These are phyloP conservation scores for Penicillium paneum DNA, from an alignment of 2,329 filamentous ascomycete genomes.

Conservation along the genomic window DNA sequence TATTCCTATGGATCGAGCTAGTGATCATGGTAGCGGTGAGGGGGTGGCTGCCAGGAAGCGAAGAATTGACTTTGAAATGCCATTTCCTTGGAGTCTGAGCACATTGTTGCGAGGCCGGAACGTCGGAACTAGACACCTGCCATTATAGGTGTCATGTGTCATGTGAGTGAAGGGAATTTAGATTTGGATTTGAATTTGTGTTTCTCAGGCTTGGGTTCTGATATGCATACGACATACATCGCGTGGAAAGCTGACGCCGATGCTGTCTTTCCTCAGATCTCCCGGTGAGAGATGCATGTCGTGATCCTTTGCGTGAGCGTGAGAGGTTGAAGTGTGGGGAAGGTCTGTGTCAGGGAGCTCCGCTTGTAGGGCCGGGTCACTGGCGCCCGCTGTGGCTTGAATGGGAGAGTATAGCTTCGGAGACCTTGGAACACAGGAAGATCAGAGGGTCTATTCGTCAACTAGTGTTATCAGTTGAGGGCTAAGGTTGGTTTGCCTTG, in stretches of 20 bases:
- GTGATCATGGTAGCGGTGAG: slow-evolving; percentile 15
- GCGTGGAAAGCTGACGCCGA: slow-evolving; percentile 1
- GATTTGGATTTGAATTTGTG: not conserved
- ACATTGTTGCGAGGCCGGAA: slow-evolving; percentile 1
- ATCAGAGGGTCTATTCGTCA: not conserved
- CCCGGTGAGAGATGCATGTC: slow-evolving; percentile 2
- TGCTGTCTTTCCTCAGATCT: slow-evolving; percentile 4
- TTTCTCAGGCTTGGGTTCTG: not conserved
- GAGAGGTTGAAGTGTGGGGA: slow-evolving; percentile 4
- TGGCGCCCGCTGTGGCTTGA: slow-evolving; percentile 4
- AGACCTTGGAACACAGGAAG: not conserved
- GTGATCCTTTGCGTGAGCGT: slow-evolving; percentile 2
- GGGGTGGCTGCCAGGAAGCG: slow-evolving; percentile 2
- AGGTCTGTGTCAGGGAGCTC: not conserved
- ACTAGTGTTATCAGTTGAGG: not conserved
- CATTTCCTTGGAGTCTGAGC: slow-evolving; percentile 3
- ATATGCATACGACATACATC: not conserved
- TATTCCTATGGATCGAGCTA: not conserved
- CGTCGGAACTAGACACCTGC: slow-evolving; percentile 3
- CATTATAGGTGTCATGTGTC: slow-evolving; percentile 5
- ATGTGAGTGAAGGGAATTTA: not conserved
- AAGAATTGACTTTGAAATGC: slow-evolving; percentile 19
- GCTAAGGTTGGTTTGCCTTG: not conserved
- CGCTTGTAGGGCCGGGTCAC: not conserved
- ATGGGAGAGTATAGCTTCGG: not conserved